A percentile compares a stretch with the other conserved stretches of the same genome.
Evolutionary conservation across 192 early-diverging fungal species (phyloP).

Genomic region (Backusella luteola): DNA sequence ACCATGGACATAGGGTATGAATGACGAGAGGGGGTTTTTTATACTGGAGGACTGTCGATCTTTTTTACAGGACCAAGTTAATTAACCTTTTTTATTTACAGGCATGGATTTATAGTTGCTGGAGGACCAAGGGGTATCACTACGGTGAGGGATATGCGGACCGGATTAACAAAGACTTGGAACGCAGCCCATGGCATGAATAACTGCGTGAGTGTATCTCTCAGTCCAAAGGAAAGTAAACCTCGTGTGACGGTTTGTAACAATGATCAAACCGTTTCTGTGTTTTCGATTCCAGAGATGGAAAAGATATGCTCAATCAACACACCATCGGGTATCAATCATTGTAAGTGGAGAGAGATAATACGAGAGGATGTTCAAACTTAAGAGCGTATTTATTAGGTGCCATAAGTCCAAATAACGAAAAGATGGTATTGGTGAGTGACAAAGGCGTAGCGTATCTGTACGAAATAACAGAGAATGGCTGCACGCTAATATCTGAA

Average conservation of each 20-base stretch:
- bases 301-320: background rate
- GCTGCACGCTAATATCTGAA: background rate
- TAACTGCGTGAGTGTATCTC: background rate
- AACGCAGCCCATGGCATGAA: background rate
- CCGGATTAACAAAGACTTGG: background rate
- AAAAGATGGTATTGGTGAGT: background rate
- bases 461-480: background rate
- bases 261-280: slow-evolving; percentile 1
- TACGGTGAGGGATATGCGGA: background rate
- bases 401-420: background rate
- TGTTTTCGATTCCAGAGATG: background rate
- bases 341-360: background rate
- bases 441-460: background rate
- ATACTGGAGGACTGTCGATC: background rate
- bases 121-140: background rate
- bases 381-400: background rate
- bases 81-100: background rate
- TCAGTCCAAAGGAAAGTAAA: background rate
- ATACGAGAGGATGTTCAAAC: background rate
- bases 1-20: background rate
- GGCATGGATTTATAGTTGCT: background rate
- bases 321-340: background rate
- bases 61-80: background rate
- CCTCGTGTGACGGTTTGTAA: background rate
- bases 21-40: no score